Evolutionary conservation across 2,329 filamentous ascomycete species (phyloP), one percentile per base, ranked within the genome.

Genomic region (Colletotrichum simmondsii): DNA sequence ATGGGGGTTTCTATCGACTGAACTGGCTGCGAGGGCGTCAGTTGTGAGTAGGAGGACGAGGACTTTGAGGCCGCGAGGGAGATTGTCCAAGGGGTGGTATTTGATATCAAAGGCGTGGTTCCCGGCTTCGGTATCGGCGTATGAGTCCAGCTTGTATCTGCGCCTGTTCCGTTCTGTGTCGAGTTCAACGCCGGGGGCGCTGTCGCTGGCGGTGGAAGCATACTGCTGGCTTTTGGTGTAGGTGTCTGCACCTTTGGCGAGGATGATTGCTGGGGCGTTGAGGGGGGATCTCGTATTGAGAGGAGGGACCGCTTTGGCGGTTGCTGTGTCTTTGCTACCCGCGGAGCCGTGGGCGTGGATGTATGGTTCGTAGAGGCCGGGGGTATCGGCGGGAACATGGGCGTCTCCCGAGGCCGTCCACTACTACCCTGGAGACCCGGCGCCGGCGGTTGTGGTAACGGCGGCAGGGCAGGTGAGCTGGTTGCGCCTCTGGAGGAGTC

Each of bases 401-500:
- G 37, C 3, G 32, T 35, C 11, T 42, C 57, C 11, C 19, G n/a
- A 8, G 8, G 28, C 22, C n/a, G 42, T 2, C 30, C 37, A 19
- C 14, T 42, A 19, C 6, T 14, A 5, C 32, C 1, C 8, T 53
- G 53, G 28, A 64, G 37, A 16, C 2, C 10, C 7, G 58, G 30
- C n/a, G 58, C 14, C 1, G 8, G 10, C 24, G 49, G 52, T 2
- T 52, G 32, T 10, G 68, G 70, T 22, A 70, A n/a, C 12, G 61
- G 70, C 22, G 70, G 66, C 4, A 70, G 4, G 2, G 70, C 60
- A 4, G 66, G 70, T 19, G 70, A 70, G 66, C 70, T 72, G 7
- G 70, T 72, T 2, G n/a, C 54, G 28, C 56, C 46, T 11, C 70
- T 35, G n/a, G 70, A 72, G 4, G 66, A 65, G 24, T 70, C 66